Evolutionary conservation across 257 asterid species (phyloP).

Genomic region (Capsicum chinense): DNA sequence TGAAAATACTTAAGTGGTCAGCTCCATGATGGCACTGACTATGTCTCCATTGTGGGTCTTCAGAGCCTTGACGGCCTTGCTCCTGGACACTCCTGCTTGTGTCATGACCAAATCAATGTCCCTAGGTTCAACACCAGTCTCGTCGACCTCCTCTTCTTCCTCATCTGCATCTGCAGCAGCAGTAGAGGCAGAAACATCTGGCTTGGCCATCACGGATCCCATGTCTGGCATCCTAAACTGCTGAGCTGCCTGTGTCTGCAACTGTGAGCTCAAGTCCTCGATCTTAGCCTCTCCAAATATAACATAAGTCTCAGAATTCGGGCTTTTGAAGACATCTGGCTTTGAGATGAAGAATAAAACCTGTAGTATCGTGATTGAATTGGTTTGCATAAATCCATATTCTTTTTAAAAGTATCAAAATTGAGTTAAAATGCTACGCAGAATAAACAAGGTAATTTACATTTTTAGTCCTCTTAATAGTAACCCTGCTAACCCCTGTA

Average conservation of each 20-base stretch:
- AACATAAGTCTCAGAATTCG: conserved; percentile 78
- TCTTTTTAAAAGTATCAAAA: not conserved
- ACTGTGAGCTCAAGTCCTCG: conserved; percentile 92
- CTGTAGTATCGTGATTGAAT: conserved; percentile 44
- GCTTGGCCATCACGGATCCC: conserved; percentile 63
- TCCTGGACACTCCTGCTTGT: conserved; percentile 81
- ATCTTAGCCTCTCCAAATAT: conserved; percentile 94
- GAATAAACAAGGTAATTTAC: conserved; percentile 40
- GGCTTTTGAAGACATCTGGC: conserved; percentile 94
- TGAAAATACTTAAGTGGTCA: conserved; percentile 51
- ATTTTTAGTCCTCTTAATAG: conserved; percentile 80
- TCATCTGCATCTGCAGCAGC: conserved; percentile 55
- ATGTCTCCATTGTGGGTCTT: conserved; percentile 79
- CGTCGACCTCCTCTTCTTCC: conserved; percentile 83
- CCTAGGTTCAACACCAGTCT: conserved; percentile 68
- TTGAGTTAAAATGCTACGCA: not conserved
- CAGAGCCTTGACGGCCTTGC: conserved; percentile 87
- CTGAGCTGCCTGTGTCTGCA: conserved; percentile 94
- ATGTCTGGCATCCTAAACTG: conserved; percentile 85
- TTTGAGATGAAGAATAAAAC: conserved; percentile 79
- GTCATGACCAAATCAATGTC: conserved; percentile 92
- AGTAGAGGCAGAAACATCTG: conserved; percentile 52
- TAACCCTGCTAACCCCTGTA: conserved; percentile 83
- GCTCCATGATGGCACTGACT: conserved; percentile 92
- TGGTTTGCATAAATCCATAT: not conserved